Percentiles rank a stretch among this genome's conserved stretches.
Conservation (phyloP, 2,329 filamentous ascomycete genomes). For the Pseudocercospora fijiensis region DNA sequence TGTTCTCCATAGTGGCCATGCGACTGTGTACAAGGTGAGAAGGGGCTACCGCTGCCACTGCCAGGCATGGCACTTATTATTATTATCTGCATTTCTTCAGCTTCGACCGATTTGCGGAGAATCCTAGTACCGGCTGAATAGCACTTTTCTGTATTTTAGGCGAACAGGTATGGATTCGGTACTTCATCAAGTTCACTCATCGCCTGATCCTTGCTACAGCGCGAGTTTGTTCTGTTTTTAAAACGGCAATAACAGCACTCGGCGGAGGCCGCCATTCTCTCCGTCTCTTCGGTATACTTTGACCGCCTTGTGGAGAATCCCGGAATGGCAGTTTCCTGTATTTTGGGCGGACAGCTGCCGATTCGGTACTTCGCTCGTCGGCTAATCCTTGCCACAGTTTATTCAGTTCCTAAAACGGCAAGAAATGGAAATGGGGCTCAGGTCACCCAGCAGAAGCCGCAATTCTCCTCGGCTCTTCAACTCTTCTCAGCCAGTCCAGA, state of each 20-base stretch:
- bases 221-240: neutral
- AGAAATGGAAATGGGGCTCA: neutral
- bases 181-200: neutral
- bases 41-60: neutral
- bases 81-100: neutral
- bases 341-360: neutral
- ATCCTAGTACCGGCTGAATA: neutral
- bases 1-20: neutral
- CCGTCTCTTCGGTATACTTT: conserved; percentile 10
- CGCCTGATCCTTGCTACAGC: neutral
- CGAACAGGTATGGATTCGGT: neutral
- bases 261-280: neutral
- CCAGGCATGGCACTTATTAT: neutral
- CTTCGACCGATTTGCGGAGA: neutral
- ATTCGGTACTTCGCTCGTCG: neutral
- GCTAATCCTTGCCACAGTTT: neutral
- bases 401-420: neutral
- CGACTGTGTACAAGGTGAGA: neutral
- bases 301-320: neutral
- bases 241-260: neutral
- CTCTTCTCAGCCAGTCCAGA: conserved; percentile 14
- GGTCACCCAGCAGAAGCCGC: neutral
- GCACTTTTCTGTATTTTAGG: neutral
- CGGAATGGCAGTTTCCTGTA: neutral
- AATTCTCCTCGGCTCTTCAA: conserved; percentile 8